Evolutionary conservation across 345 rosid species (phyloP).

Genomic region (Dovyalis caffra): DNA sequence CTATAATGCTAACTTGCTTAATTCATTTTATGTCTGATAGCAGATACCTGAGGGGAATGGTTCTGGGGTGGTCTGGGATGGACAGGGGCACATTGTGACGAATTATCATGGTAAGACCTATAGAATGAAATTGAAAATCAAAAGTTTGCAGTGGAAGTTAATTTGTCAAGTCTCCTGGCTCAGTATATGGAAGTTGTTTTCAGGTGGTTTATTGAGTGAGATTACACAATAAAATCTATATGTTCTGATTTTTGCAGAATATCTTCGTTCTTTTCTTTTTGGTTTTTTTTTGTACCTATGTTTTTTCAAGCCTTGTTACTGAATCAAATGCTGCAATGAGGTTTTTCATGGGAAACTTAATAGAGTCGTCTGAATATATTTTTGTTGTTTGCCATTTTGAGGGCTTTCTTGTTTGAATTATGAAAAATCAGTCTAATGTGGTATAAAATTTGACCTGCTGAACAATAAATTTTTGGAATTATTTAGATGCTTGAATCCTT

Average conservation of each 20-base stretch:
- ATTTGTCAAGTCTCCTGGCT: background rate
- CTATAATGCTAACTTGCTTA: background rate
- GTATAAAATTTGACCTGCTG: background rate
- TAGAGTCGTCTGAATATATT: background rate
- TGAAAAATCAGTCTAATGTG: background rate
- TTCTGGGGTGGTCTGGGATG: constrained; percentile 97
- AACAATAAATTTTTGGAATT: background rate
- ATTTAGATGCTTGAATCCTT: background rate
- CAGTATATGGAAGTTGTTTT: background rate
- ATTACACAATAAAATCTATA: background rate
- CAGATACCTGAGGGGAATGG: constrained; percentile 99
- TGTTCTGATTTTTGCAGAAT: background rate
- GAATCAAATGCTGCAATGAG: background rate
- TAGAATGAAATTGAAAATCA: background rate
- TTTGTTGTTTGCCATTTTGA: background rate
- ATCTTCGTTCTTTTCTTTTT: background rate
- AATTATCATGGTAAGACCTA: constrained; percentile 85
- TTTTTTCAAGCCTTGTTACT: background rate
- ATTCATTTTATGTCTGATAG: background rate
- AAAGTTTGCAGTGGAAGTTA: background rate
- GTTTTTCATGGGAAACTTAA: background rate
- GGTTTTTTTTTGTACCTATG: background rate
- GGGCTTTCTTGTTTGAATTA: background rate
- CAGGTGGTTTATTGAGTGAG: background rate
- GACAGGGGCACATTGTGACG: constrained; percentile 81